Evolutionary conservation across 2,329 filamentous ascomycete genomes (phyloP).

Genomic region (Sclerotinia minor): DNA sequence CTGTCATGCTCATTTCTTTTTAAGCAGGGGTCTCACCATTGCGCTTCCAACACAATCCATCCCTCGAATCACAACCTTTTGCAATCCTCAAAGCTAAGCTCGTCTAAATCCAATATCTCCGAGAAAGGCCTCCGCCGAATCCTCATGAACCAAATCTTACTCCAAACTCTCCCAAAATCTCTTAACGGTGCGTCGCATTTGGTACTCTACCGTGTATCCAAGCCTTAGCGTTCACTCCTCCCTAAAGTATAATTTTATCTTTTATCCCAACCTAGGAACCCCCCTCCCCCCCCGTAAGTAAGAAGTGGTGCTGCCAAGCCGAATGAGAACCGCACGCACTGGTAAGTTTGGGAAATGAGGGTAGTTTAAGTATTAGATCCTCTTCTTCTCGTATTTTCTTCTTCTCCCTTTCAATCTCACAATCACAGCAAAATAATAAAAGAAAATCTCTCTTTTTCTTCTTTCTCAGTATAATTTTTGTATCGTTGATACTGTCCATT

Average conservation of each 20-base stretch:
- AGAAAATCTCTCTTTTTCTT: neutral
- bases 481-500: slow-evolving; percentile 39
- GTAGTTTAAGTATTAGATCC: slow-evolving; percentile 4
- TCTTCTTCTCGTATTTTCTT: neutral
- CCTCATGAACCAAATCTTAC: slow-evolving; percentile 7
- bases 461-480: slow-evolving; percentile 23
- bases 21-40: neutral
- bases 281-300: slow-evolving; percentile 9
- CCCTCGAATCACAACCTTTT: slow-evolving; percentile 9
- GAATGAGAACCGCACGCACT: slow-evolving; percentile 5
- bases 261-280: slow-evolving; percentile 10
- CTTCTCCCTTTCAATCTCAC: neutral
- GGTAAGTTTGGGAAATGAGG: slow-evolving; percentile 11
- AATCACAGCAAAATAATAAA: slow-evolving; percentile 9
- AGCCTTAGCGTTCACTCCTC: neutral
- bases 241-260: slow-evolving; percentile 15
- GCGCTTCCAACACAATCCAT: neutral
- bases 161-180: slow-evolving; percentile 6
- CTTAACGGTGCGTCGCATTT: neutral
- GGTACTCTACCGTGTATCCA: slow-evolving; percentile 2
- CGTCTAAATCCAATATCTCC: neutral
- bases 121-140: neutral
- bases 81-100: neutral
- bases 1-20: slow-evolving; percentile 11
- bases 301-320: slow-evolving; percentile 17